Base-by-base conservation (phyloP, 2,329 filamentous ascomycete genomes). In the Emericellopsis cladophorae region DNA sequence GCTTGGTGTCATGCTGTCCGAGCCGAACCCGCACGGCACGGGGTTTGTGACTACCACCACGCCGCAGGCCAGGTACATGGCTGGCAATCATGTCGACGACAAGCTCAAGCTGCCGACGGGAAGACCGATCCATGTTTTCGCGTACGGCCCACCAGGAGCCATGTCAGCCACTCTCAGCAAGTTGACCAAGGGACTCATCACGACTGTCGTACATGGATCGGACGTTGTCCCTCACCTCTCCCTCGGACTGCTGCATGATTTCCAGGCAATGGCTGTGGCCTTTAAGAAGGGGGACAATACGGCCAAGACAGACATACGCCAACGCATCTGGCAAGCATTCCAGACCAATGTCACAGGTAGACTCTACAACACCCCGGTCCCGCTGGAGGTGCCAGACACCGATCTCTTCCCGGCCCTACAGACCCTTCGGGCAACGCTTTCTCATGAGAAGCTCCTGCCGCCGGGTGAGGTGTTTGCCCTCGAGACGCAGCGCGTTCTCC, bases 391-490 rank as follows among this genome's bases (percentile, higher is more conserved):
- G 23, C 57, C 60, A 15, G 65, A 73, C 40, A 70, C 77, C 8
- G 76, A 81, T 36, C 77, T 79, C 0, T 77, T 77, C 53, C 71
- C 78, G 0, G 74, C 81, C 1, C 66, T 88, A 6, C 77, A 79
- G 50, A 72, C 72, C 0, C 59, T 89, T 14, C 70, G 83, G 3
- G 74, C 73, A 4, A 76, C 70, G 49, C 84, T 88, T 78, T 68
- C 74, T 45, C 79, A 73, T 40, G 65, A 72, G 26, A 87, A 87
- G 52, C 66, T 89, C 3, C 61, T 86, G 37, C 84, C 84, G 1
- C 84, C 84, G 0, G 84, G 84, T 1, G 83, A 89, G 54, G 79
- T 88, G 0, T 87, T 88, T 51, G 65, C 78, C 2, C 69, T 88
- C 3, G 81, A 86, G 59, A 80, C 71, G 21, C 77, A 76, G 53